Conservation (phyloP, 176 grass and related monocot genomes). For the Areca catechu region DNA sequence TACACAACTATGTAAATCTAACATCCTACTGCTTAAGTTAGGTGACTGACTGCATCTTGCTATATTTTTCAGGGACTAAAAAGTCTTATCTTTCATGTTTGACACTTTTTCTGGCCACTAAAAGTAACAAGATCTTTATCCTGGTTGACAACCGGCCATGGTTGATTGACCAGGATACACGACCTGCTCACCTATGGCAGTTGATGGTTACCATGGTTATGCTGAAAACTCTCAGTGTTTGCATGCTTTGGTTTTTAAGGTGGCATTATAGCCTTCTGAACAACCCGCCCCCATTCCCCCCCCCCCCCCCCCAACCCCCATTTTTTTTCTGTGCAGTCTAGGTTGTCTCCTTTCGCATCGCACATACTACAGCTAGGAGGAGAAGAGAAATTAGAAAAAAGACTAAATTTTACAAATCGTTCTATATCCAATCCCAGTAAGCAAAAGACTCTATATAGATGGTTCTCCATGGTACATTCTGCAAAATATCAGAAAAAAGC, state of each 20-base stretch:
- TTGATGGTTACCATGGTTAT: slow-evolving; percentile 87
- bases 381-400: slow-evolving; percentile 46
- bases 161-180: slow-evolving; percentile 67
- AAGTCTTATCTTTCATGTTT: slow-evolving; percentile 79
- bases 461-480: slow-evolving; percentile 77
- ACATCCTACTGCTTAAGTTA: not conserved
- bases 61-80: slow-evolving; percentile 68
- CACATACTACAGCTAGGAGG: slow-evolving; percentile 51
- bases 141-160: slow-evolving; percentile 81
- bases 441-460: slow-evolving; percentile 39
- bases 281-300: too few relatives aligned
- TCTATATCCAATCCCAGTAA: slow-evolving; percentile 29
- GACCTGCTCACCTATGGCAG: slow-evolving; percentile 84
- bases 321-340: slow-evolving; percentile 55
- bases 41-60: not conserved
- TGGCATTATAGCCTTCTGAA: slow-evolving; percentile 9
- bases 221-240: slow-evolving; percentile 17
- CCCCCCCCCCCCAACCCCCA: too few relatives aligned
- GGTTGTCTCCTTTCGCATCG: slow-evolving; percentile 75
- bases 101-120: slow-evolving; percentile 63
- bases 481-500: slow-evolving; percentile 56
- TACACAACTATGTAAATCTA: not conserved
- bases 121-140: slow-evolving; percentile 67
- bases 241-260: not conserved
- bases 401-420: slow-evolving; percentile 36